Percentiles rank a stretch among this genome's conserved stretches.
These are phyloP conservation scores for Rhynchosporium agropyri DNA, from an alignment of 2,329 filamentous ascomycete genomes.

Conservation along the genomic window DNA sequence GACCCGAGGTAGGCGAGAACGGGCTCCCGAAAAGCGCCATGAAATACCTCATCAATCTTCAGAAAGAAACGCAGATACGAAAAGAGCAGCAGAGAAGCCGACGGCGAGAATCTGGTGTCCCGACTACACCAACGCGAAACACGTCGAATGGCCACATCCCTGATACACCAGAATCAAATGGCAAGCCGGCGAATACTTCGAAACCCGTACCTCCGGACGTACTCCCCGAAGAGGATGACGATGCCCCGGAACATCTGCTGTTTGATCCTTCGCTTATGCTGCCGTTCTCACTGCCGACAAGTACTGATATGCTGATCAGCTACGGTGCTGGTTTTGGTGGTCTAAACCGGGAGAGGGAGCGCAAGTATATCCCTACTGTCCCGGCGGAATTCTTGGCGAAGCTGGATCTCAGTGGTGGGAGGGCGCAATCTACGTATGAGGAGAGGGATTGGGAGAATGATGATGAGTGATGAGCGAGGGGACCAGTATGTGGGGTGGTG, in stretches of 20 bases:
- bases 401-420: slow-evolving; percentile 62
- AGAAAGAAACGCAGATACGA: slow-evolving; percentile 70
- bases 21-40: slow-evolving; percentile 83
- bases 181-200: slow-evolving; percentile 39
- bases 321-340: slow-evolving; percentile 96
- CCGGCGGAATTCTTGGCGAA: slow-evolving; percentile 91
- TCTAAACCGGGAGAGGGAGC: slow-evolving; percentile 84
- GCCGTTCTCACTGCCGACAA: slow-evolving; percentile 92
- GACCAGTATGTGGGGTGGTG: slow-evolving; percentile 9
- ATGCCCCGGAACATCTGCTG: slow-evolving; percentile 73
- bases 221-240: slow-evolving; percentile 58
- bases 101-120: slow-evolving; percentile 45
- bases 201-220: slow-evolving; percentile 35
- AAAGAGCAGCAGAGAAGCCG: slow-evolving; percentile 55
- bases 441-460: slow-evolving; percentile 71
- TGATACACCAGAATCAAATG: slow-evolving; percentile 47
- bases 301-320: slow-evolving; percentile 94
- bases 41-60: slow-evolving; percentile 80
- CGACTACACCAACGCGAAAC: slow-evolving; percentile 45
- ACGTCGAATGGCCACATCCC: slow-evolving; percentile 49
- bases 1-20: slow-evolving; percentile 94
- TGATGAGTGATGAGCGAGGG: slow-evolving; percentile 43
- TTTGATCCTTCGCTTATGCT: slow-evolving; percentile 90
- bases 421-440: slow-evolving; percentile 59
- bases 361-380: slow-evolving; percentile 94